These are phyloP conservation scores for Diaporthe helianthi DNA, from an alignment of 2,329 filamentous ascomycete species.

Conservation along the genomic window DNA sequence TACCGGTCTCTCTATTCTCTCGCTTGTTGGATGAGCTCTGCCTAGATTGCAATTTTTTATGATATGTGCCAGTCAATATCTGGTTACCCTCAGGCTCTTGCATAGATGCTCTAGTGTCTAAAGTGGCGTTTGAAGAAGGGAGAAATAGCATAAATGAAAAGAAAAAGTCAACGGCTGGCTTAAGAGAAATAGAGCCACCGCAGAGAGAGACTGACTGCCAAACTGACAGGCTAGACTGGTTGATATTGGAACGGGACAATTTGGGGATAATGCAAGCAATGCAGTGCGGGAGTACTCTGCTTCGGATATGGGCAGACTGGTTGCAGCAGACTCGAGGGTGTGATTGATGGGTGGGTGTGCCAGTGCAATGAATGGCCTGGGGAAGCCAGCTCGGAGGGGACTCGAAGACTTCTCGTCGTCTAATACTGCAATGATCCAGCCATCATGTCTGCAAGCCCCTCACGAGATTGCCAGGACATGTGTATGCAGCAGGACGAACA, in stretches of 20 bases:
- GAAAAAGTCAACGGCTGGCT: neutral
- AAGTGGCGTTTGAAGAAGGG: neutral
- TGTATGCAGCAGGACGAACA: conserved; percentile 4
- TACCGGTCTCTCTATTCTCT: neutral
- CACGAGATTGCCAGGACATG: neutral
- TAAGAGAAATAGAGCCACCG: neutral
- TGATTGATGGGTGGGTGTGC: neutral
- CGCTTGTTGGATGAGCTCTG: neutral
- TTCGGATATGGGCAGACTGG: neutral
- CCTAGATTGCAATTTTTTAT: neutral
- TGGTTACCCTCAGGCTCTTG: neutral
- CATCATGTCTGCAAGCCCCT: neutral
- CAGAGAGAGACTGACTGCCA: neutral
- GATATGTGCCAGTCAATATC: neutral
- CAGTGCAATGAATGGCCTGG: neutral
- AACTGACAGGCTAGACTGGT: neutral
- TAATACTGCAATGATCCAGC: neutral
- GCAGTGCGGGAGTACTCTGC: neutral
- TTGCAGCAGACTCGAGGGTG: neutral
- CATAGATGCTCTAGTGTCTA: conserved; percentile 15
- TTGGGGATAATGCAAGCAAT: neutral
- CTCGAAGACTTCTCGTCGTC: neutral
- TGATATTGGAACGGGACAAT: neutral
- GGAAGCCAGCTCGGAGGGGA: neutral
- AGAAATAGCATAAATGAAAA: neutral